Evolutionary conservation across 1,284 basidiomycete species (phyloP), one percentile per base, ranked within the genome.

Genomic region (Moesziomyces antarcticus): DNA sequence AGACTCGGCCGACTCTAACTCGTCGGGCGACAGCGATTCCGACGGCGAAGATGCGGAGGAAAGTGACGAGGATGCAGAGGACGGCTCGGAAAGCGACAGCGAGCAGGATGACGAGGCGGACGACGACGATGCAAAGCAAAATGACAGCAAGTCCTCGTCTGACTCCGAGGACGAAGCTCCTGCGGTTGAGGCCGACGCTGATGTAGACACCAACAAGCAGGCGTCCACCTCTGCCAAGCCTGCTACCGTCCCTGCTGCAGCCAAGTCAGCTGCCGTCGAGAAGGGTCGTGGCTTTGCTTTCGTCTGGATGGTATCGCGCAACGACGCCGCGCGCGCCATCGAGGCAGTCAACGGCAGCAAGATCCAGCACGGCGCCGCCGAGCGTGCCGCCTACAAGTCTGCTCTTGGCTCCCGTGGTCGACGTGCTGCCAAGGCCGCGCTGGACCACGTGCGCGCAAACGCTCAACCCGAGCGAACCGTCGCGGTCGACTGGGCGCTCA

Each of bases 401-500:
- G 82, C 80, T 18, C 72, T 77, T 44, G 90, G 92, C 80, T 91
- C 92, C 84, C 89, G 88, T 83, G 92, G 77, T 18, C 67, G 81
- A 90, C 86, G 91, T 89, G 82, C 86, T 87, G 76, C 86, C 85
- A 79, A 88, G 86, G 85, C 89, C 16, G 71, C 71, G 2, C 63
- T 82, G 9, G 73, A 79, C 33, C 53, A 46, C 13, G 78, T 77
- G 1, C 70, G 69, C 16, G 61, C 62, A 13, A 14, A 44, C 18
- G 78, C 82, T 0, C 79, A 81, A 35, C 76, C 81, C 24, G 90
- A 89, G 74, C 87, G 94, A 50, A 86, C 89, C 18, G 92, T 97
- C 24, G 94, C 94, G 6, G 96, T 99, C 37, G 95, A 98, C 86
- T 98, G 94, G 93, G 94, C 94, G 6, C 85, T 98, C 80, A 93